Base-by-base conservation (phyloP, 179 eudicot genomes). In the Sideroxylon spinosum region DNA sequence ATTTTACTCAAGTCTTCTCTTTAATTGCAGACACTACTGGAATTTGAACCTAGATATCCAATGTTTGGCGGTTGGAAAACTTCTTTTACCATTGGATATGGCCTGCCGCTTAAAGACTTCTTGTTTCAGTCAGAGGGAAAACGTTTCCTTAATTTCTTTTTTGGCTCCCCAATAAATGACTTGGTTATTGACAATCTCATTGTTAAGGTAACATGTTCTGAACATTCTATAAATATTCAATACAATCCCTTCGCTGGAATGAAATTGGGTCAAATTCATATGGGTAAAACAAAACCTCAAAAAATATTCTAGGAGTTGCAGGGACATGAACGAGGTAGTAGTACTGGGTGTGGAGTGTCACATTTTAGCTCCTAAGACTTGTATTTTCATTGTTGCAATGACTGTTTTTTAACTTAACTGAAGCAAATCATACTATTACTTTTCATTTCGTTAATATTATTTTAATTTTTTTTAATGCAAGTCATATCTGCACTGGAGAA, bases 11-110 rank as follows among this genome's bases (percentile, higher is more conserved):
- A 57, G 10, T 14, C 4, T 59, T 65, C 19, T 80, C 57, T 70
- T 37, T 74, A 65, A 68, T 79, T 91, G 84, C 98, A 96, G 99
- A 94, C 97, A 17, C 88, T 84, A 80, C 86, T 96, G 67, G 88
- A 90, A 92, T 87, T 96, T 68, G 99, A 94, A 81, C 99, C 99
- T 63, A 88, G 99, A 76, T 96, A 81, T 86, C 99, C 99, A 71
- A 81, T 96, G 89, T 85, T 96, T 78, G 99, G 99, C 74, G 97
- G 99, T 79, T 96, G 99, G 99, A 92, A 81, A 85, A 91, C 97
- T 57, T 79, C 89, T 76, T 96, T 96, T 80, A 94, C 97, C 50
- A 87, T 94, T 80, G 99, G 97, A 22, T 96, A 96, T 82, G 90
- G 97, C 70, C 82, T 96, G 86, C 97, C 97, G 9, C 87, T 96